These are phyloP conservation scores for Tilletia indica DNA, from an alignment of 1,284 basidiomycete genomes.

Conservation along the genomic window DNA sequence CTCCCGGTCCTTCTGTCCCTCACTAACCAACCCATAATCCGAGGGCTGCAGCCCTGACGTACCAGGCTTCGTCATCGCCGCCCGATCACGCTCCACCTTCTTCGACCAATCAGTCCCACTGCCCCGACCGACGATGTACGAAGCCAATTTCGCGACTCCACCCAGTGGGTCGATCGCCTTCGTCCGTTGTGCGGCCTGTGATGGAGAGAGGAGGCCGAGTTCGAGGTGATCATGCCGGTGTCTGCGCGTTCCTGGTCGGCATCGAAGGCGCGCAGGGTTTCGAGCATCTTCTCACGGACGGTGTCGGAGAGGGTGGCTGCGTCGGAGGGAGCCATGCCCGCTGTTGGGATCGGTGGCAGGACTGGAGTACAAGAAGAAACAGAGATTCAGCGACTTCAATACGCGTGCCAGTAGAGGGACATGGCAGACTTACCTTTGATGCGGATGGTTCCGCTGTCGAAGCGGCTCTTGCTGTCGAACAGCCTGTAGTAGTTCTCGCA, in stretches of 20 bases:
- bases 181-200: not conserved
- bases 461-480: slow-evolving; percentile 68
- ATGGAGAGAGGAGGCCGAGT: slow-evolving; percentile 55
- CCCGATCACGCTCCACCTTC: slow-evolving; percentile 25
- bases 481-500: slow-evolving; percentile 89
- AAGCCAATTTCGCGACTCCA: slow-evolving; percentile 32
- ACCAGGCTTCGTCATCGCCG: slow-evolving; percentile 27
- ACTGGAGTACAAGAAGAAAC: slow-evolving; percentile 59
- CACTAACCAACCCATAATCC: slow-evolving; percentile 38
- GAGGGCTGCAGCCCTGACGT: slow-evolving; percentile 30
- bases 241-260: slow-evolving; percentile 35
- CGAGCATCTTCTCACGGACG: slow-evolving; percentile 58
- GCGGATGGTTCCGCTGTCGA: slow-evolving; percentile 74
- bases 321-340: slow-evolving; percentile 68
- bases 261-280: slow-evolving; percentile 30
- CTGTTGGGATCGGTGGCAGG: slow-evolving; percentile 72
- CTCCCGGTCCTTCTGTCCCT: slow-evolving; percentile 29
- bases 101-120: slow-evolving; percentile 19
- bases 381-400: not conserved
- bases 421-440: slow-evolving; percentile 68
- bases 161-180: slow-evolving; percentile 21
- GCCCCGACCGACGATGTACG: slow-evolving; percentile 29
- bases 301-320: slow-evolving; percentile 66
- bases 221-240: slow-evolving; percentile 61
- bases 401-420: not conserved